These are phyloP conservation scores for Neurospora pannonica DNA, from an alignment of 495 filamentous ascomycete species.

Conservation along the genomic window DNA sequence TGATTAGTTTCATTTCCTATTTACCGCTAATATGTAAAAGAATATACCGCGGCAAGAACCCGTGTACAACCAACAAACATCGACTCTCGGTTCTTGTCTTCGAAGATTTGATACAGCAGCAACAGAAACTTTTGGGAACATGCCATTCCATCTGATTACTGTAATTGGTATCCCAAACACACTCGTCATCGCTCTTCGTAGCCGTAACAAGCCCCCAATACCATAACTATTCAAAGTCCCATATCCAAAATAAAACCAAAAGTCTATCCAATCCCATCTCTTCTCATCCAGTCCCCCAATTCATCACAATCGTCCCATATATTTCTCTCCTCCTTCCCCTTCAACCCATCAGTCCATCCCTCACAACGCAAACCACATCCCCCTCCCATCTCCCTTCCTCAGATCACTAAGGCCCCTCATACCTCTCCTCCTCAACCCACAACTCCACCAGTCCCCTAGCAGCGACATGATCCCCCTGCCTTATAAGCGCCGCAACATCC, in stretches of 20 bases:
- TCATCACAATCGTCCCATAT: not conserved
- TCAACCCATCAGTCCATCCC: not conserved
- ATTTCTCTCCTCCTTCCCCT: too few relatives aligned
- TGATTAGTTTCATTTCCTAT: too few relatives aligned
- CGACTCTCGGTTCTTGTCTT: too few relatives aligned
- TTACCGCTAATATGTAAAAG: too few relatives aligned
- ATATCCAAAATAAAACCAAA: not conserved
- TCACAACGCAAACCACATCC: not conserved
- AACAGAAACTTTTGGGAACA: not conserved
- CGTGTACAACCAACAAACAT: too few relatives aligned
- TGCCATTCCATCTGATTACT: not conserved
- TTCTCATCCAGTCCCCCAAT: not conserved
- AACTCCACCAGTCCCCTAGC: conserved; percentile 76
- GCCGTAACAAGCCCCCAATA: too few relatives aligned
- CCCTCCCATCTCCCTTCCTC: not conserved
- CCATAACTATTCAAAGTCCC: too few relatives aligned
- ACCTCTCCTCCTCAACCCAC: conserved; percentile 52
- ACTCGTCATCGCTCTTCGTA: not conserved
- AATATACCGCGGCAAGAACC: too few relatives aligned
- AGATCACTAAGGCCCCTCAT: conserved; percentile 27
- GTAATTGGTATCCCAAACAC: not conserved
- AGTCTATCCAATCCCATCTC: not conserved
- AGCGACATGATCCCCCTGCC: conserved; percentile 64
- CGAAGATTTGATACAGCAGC: not conserved
- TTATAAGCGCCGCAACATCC: conserved; percentile 70